phyloP scores from a whole-genome alignment of 306 rosid genomes.

The Malus domestica region ASM211411v1 NC_041801.1:12030001-12030500 shows the following conservation, averaged over 20 bases:
- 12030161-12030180: slow-evolving; percentile 54
- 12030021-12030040: neutral
- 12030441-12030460: neutral
- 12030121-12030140: neutral
- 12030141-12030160: neutral
- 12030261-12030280: slow-evolving; percentile 92
- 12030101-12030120: neutral
- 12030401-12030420: neutral
- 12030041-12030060: neutral
- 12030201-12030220: slow-evolving; percentile 73
- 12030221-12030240: slow-evolving; percentile 89
- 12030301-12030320: slow-evolving; percentile 68
- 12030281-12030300: slow-evolving; percentile 97
- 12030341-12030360: neutral
- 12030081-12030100: neutral
- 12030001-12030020: neutral
- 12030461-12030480: neutral
- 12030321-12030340: neutral
- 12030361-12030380: neutral
- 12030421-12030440: neutral
- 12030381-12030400: neutral
- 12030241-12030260: slow-evolving; percentile 91
- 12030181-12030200: slow-evolving; percentile 89
- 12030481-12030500: neutral
- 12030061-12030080: neutral